phyloP scores from a whole-genome alignment of 2,329 filamentous ascomycete genomes.

The Bipolaris zeicola region DNA sequence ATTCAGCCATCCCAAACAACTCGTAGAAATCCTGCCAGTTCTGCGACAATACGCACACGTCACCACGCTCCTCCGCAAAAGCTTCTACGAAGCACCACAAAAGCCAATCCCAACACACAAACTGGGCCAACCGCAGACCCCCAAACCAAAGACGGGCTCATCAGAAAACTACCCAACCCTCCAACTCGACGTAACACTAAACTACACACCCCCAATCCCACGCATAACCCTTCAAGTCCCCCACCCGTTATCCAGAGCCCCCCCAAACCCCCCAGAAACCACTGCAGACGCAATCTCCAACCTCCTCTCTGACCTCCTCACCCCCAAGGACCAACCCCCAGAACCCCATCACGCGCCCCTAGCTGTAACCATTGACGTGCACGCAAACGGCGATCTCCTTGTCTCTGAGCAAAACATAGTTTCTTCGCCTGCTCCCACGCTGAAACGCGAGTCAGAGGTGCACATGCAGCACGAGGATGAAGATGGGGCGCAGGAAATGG shows the following conservation, averaged over 20 bases:
- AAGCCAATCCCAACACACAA: slow-evolving; percentile 29
- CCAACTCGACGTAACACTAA: slow-evolving; percentile 40
- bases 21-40: slow-evolving; percentile 72
- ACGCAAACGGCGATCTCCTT: slow-evolving; percentile 63
- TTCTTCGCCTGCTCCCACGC: no score
- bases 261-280: slow-evolving; percentile 1
- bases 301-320: slow-evolving; percentile 28
- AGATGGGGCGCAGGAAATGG: slow-evolving; percentile 14
- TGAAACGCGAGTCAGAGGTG: not conserved
- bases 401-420: slow-evolving; percentile 65
- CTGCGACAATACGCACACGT: slow-evolving; percentile 77
- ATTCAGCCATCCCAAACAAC: slow-evolving; percentile 78
- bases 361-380: slow-evolving; percentile 64
- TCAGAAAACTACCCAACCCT: slow-evolving; percentile 4
- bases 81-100: slow-evolving; percentile 54
- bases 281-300: slow-evolving; percentile 10
- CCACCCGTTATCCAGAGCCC: slow-evolving; percentile 22
- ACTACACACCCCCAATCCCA: slow-evolving; percentile 42
- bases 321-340: slow-evolving; percentile 4
- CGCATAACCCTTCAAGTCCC: slow-evolving; percentile 40
- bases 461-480: not conserved
- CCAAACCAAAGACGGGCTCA: not conserved
- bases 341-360: slow-evolving; percentile 38
- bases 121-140: slow-evolving; percentile 11
- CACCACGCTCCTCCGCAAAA: slow-evolving; percentile 66